Evolutionary conservation across 2,329 filamentous ascomycete species (phyloP), one percentile per base, ranked within the genome.

Genomic region (Stagonosporopsis vannaccii): DNA sequence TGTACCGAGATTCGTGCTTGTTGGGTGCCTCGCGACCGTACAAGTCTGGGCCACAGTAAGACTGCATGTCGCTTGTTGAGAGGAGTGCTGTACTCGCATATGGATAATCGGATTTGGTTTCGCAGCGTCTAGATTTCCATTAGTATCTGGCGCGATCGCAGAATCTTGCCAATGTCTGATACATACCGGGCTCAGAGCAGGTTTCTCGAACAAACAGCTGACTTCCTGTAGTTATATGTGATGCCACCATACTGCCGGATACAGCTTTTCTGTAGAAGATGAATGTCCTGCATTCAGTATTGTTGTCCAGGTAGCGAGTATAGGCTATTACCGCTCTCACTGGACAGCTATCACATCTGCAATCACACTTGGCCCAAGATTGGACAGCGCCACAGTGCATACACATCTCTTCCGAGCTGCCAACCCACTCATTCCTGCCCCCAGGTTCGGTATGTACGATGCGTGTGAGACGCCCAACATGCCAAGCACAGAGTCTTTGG

Each of bases 371-470:
- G 2, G 39, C 19, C 70, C 69, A 73, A 1, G 43, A 62, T 22
- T 64, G 49, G n/a, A 76, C 62, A 3, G 54, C 54, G 15, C 73
- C 71, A 49, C 72, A 73, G 48, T 76, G 73, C 62, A 74, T 72
- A 49, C 75, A 77, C 62, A 76, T 71, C 5, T 60, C 47, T 36
- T 63, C 53, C 25, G 57, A 57, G 11, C 47, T 51, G 44, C 62
- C 67, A 25, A 61, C 51, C 74, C 74, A 77, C 42, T 66, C 62
- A 22, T 73, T 73, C n/a, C 52, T 63, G 2, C 65, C 65, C 3
- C 56, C 50, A n/a, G 52, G 12, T 8, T 42, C 59, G 0, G 70
- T 70, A 15, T 51, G 60, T 12, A 73, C 44, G 7, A 66, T 46
- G 35, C 60, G 60, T n/a, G 60, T 51, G 5, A 77, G 49, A 4